phyloP scores from a whole-genome alignment of 176 grass and related monocot genomes.

The Oryza longistaminata region DNA sequence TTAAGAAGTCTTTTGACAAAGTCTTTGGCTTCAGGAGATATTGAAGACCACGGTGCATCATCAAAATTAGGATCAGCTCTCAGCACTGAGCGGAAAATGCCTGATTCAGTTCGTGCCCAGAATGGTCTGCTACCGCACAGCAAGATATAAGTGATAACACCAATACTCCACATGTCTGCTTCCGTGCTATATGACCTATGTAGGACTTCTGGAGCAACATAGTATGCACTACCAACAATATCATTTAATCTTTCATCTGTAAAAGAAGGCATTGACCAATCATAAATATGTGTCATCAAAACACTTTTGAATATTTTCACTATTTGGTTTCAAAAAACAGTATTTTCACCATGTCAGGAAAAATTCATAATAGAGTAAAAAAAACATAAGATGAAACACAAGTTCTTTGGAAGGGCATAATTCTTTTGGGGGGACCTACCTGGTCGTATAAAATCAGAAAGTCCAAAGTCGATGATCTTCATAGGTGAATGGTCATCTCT shows the following conservation, averaged over 20 bases:
- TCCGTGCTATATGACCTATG: conserved; percentile 96
- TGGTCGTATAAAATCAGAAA: conserved; percentile 95
- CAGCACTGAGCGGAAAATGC: conserved; percentile 96
- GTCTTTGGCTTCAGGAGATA: conserved; percentile 88
- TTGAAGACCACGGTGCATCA: conserved; percentile 77
- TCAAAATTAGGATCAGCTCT: conserved; percentile 96
- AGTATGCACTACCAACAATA: conserved; percentile 99
- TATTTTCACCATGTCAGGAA: not conserved
- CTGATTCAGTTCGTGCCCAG: conserved; percentile 98
- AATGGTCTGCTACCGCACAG: conserved; percentile 96
- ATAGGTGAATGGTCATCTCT: conserved; percentile 89
- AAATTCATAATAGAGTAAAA: conserved; percentile 17
- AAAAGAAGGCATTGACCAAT: conserved; percentile 30
- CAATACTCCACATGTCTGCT: conserved; percentile 99
- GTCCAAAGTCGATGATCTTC: conserved; percentile 99
- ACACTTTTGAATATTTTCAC: not conserved
- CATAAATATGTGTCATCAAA: not conserved
- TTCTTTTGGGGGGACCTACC: conserved; percentile 49
- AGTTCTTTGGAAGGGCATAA: conserved; percentile 10
- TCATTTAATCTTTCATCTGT: conserved; percentile 99
- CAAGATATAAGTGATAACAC: conserved; percentile 97
- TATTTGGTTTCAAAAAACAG: not conserved
- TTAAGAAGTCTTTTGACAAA: conserved; percentile 97
- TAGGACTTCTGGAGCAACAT: conserved; percentile 97
- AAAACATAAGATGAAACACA: conserved; percentile 5